phyloP scores from a whole-genome alignment of 2,329 filamentous ascomycete species.

The Teratosphaeriaceae sp. region DNA sequence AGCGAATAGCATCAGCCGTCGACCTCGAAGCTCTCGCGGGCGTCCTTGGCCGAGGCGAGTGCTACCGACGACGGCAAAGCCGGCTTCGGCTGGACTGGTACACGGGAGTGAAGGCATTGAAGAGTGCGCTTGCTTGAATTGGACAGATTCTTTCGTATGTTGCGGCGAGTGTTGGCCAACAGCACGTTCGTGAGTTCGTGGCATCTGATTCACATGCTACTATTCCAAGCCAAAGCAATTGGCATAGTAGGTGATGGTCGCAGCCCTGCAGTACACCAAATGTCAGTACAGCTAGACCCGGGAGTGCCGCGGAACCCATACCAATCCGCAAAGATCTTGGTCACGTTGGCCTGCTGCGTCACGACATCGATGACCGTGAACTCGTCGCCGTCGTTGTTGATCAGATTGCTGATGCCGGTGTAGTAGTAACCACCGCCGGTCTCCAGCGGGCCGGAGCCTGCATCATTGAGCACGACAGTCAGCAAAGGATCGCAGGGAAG shows the following conservation, averaged over 20 bases:
- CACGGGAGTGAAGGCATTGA: no score
- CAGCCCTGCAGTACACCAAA: conserved; percentile 36
- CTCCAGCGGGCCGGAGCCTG: conserved; percentile 54
- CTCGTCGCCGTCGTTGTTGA: conserved; percentile 59
- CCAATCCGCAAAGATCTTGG: conserved; percentile 61
- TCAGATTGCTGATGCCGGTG: conserved; percentile 44
- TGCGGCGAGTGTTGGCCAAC: no score
- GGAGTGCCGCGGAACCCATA: not conserved
- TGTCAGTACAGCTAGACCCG: not conserved
- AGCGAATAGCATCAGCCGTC: no score
- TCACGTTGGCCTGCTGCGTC: conserved; percentile 53
- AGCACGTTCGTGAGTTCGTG: not conserved
- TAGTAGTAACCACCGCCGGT: conserved; percentile 51
- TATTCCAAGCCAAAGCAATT: conserved; percentile 52
- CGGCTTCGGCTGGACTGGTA: no score
- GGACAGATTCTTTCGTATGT: no score
- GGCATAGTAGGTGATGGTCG: conserved; percentile 63
- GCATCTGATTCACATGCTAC: not conserved
- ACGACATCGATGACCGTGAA: conserved; percentile 61
- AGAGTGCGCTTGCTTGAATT: no score
- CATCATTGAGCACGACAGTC: no score
- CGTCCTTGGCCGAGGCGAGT: no score
- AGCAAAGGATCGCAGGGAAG: no score
- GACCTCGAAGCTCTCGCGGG: no score
- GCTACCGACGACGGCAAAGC: no score